Conservation (phyloP, 441 rosid genomes). For the Rhodomyrtus psidioides region DNA sequence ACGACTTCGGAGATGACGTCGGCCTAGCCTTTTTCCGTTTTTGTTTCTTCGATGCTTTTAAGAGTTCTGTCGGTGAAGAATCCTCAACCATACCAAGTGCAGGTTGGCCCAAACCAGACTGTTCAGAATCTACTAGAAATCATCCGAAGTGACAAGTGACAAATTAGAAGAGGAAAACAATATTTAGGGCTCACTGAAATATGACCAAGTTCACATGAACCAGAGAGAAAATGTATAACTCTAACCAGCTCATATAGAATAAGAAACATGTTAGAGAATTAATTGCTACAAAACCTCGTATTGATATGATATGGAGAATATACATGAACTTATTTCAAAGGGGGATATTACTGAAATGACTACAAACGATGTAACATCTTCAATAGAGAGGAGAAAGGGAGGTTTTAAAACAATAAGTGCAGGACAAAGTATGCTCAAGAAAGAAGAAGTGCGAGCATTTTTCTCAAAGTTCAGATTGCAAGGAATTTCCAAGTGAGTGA, state of each 20-base stretch:
- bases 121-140: not conserved
- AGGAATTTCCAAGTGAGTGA: not conserved
- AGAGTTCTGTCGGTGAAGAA: not conserved
- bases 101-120: not conserved
- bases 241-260: not conserved
- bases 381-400: not conserved
- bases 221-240: not conserved
- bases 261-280: not conserved
- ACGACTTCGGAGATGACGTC: not conserved
- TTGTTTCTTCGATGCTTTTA: not conserved
- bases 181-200: not conserved
- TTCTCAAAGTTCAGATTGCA: not conserved
- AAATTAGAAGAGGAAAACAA: not conserved
- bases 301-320: not conserved
- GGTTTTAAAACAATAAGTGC: not conserved
- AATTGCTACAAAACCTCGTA: not conserved
- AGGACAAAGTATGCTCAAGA: not conserved
- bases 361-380: not conserved
- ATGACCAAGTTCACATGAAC: not conserved
- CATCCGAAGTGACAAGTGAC: not conserved
- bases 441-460: not conserved
- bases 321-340: not conserved
- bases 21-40: not conserved
- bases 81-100: not conserved
- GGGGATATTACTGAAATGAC: not conserved